Percentiles rank a stretch among this genome's conserved stretches.
phyloP scores from a whole-genome alignment of 2,329 filamentous ascomycete species.

The Ceratocystis albifundus region DNA sequence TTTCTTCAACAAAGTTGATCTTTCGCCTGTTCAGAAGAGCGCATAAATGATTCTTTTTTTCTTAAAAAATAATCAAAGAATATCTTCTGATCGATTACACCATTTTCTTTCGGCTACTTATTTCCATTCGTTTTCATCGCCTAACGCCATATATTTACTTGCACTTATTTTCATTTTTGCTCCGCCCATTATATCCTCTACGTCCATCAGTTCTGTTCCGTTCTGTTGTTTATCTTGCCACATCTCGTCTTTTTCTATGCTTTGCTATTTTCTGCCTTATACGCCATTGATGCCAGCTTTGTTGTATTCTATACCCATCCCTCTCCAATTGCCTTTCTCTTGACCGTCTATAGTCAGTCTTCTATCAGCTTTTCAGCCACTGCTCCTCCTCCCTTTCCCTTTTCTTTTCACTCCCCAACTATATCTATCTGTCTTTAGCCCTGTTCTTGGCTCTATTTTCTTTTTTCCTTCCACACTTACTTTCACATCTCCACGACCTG shows the following conservation, averaged over 20 bases:
- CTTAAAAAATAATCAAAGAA: too few relatives aligned
- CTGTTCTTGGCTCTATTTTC: constrained; percentile 14
- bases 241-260: constrained; percentile 18
- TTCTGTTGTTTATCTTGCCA: constrained; percentile 14
- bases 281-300: background rate
- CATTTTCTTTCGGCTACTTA: background rate
- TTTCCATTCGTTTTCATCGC: background rate
- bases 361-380: background rate
- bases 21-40: constrained; percentile 19
- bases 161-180: background rate
- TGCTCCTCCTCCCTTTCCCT: too few relatives aligned
- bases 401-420: too few relatives aligned
- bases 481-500: background rate
- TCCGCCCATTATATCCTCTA: constrained; percentile 19
- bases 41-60: constrained; percentile 8
- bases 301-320: constrained; percentile 1
- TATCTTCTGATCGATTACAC: too few relatives aligned
- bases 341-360: background rate
- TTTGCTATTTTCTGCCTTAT: background rate
- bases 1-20: constrained; percentile 27
- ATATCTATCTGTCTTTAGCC: background rate
- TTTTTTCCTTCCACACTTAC: background rate
- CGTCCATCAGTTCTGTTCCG: constrained; percentile 11
- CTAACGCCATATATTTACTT: background rate
- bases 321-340: background rate